Conservation (phyloP, 169 alveolate genomes). For the Plasmodium blacklocki region DNA sequence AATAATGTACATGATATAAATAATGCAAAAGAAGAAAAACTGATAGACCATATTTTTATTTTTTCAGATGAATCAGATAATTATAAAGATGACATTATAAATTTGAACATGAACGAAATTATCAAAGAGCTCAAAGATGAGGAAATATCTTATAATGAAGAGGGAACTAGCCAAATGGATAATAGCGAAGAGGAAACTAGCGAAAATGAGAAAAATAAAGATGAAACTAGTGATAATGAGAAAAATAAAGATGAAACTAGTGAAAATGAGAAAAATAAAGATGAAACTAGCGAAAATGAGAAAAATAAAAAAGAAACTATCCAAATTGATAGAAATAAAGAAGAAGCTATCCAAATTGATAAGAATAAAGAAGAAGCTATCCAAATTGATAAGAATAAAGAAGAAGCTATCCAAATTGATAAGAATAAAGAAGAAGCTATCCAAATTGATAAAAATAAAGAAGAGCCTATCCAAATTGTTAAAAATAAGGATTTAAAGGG, state of each 20-base stretch:
- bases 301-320: neutral
- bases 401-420: neutral
- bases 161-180: neutral
- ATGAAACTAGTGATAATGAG: neutral
- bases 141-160: neutral
- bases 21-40: neutral
- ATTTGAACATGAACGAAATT: neutral
- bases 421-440: neutral
- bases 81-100: constrained; percentile 7
- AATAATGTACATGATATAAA: neutral
- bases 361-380: no score
- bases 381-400: neutral
- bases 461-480: neutral
- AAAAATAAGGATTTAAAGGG: no score
- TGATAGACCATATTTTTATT: neutral
- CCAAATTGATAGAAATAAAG: neutral
- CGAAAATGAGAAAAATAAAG: neutral
- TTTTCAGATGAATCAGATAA: constrained; percentile 55
- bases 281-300: neutral
- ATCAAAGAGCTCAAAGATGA: constrained; percentile 2
- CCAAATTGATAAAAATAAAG: neutral
- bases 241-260: neutral
- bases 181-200: neutral
- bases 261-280: neutral
- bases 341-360: neutral